Evolutionary conservation across 148 eudicot species (phyloP).

Genomic region (Tetragonia tetragonoides): DNA sequence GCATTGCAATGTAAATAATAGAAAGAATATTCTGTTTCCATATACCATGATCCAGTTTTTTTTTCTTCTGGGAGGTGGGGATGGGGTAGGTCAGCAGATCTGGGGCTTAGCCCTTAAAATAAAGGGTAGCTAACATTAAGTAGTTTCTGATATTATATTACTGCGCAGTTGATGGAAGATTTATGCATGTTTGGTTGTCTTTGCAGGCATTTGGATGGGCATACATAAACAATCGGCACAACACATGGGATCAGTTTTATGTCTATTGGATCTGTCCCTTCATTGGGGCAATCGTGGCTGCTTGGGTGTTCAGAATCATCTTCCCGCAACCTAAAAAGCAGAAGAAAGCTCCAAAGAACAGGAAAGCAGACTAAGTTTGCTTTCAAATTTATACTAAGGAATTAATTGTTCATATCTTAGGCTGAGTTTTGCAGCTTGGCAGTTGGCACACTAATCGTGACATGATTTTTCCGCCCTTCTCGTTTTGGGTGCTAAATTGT

Average conservation of each 20-base stretch:
- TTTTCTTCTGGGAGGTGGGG: too few species aligned
- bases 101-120: too few species aligned
- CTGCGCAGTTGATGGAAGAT: neutral
- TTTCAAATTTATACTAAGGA: constrained; percentile 10
- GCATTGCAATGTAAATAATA: too few species aligned
- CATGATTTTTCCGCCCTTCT: too few species aligned
- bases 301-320: constrained; percentile 57
- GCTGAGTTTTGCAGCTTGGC: neutral
- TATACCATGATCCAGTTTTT: too few species aligned
- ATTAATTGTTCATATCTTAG: constrained; percentile 11
- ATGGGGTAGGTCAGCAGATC: too few species aligned
- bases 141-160: neutral
- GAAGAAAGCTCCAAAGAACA: constrained; percentile 50
- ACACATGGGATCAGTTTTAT: constrained; percentile 89
- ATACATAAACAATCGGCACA: constrained; percentile 57
- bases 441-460: too few species aligned
- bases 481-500: too few species aligned
- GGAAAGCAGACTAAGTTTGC: constrained; percentile 28
- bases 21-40: too few species aligned
- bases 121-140: neutral
- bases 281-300: constrained; percentile 71
- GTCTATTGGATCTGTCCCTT: constrained; percentile 95
- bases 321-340: constrained; percentile 57
- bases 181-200: constrained; percentile 4
- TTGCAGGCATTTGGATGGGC: constrained; percentile 98